These are phyloP conservation scores for Claviceps sp. DNA, from an alignment of 2,329 filamentous ascomycete species.

Conservation along the genomic window DNA sequence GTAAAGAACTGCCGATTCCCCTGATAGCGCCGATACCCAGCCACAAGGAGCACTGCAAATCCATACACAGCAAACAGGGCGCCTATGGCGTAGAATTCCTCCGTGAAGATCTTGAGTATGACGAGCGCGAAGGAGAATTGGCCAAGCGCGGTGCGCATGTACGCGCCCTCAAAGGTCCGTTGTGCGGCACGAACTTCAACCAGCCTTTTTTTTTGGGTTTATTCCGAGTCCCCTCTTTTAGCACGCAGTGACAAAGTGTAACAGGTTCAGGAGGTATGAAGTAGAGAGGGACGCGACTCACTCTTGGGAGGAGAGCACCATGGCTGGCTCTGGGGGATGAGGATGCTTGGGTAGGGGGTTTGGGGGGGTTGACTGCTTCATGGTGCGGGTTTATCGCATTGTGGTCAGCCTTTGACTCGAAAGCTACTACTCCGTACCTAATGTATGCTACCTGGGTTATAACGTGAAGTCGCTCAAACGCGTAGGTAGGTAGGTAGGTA, in stretches of 20 bases:
- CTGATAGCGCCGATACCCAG: constrained; percentile 75
- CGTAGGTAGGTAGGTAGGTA: too few species aligned
- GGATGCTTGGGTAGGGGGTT: constrained; percentile 66
- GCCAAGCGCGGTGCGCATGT: constrained; percentile 84
- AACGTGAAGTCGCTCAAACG: too few species aligned
- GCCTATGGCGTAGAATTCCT: constrained; percentile 94
- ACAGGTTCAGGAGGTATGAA: constrained; percentile 8
- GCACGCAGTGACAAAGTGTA: not conserved
- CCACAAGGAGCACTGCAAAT: constrained; percentile 67
- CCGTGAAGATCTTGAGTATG: constrained; percentile 83
- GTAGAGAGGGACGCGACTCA: constrained; percentile 21
- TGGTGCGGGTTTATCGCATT: too few species aligned
- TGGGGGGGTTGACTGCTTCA: constrained; percentile 46
- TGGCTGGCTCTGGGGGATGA: constrained; percentile 64
- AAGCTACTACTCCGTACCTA: too few species aligned
- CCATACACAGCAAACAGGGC: constrained; percentile 91
- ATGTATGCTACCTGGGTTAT: too few species aligned
- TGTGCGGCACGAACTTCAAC: constrained; percentile 92
- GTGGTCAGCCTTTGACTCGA: too few species aligned
- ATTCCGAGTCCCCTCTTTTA: not conserved
- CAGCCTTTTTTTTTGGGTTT: constrained; percentile 38
- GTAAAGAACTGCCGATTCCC: constrained; percentile 91
- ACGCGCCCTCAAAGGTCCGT: constrained; percentile 92
- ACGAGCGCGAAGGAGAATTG: constrained; percentile 94
- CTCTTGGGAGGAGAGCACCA: constrained; percentile 70